A percentile compares a stretch with the other conserved stretches of the same genome.
phyloP scores from a whole-genome alignment of 2,329 filamentous ascomycete species.

The Ophiostoma perfectum region DNA sequence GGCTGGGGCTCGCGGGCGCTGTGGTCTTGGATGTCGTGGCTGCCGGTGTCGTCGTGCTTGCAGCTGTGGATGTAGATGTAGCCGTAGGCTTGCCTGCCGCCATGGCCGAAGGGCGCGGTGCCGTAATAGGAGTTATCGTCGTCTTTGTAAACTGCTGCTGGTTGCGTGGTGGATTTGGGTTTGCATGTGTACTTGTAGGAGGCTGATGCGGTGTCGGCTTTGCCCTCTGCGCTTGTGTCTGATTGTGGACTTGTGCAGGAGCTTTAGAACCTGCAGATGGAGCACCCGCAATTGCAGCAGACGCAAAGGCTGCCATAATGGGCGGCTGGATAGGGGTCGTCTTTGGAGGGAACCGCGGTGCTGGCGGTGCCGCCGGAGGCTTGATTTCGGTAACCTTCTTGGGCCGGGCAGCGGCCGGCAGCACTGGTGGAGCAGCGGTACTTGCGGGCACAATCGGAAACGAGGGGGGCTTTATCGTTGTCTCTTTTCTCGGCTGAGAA shows the following conservation, averaged over 20 bases:
- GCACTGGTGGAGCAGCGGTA: background rate
- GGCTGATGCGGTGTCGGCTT: background rate
- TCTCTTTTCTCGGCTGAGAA: constrained; percentile 16
- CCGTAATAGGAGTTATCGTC: background rate
- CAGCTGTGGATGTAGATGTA: background rate
- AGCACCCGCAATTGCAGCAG: background rate
- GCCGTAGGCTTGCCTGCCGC: background rate
- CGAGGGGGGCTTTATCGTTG: constrained; percentile 14
- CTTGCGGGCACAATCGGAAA: background rate
- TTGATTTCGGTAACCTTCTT: constrained; percentile 22
- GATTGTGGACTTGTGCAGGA: background rate
- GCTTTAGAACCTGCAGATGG: too few species aligned
- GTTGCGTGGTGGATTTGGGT: background rate
- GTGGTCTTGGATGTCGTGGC: background rate
- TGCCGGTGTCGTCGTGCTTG: background rate
- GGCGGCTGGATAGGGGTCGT: constrained; percentile 20
- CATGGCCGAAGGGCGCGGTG: constrained; percentile 3
- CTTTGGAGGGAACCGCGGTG: background rate
- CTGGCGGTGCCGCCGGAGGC: constrained; percentile 17
- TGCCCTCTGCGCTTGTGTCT: background rate
- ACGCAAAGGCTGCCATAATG: background rate
- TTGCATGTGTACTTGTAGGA: background rate
- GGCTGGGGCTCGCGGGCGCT: constrained; percentile 34
- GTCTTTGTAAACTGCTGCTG: constrained; percentile 4
- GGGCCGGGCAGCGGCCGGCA: background rate